A percentile compares a stretch with the other conserved stretches of the same genome.
phyloP scores from a whole-genome alignment of 371 early-diverging fungal genomes.

The Homolaphlyctis polyrhiza region DNA sequence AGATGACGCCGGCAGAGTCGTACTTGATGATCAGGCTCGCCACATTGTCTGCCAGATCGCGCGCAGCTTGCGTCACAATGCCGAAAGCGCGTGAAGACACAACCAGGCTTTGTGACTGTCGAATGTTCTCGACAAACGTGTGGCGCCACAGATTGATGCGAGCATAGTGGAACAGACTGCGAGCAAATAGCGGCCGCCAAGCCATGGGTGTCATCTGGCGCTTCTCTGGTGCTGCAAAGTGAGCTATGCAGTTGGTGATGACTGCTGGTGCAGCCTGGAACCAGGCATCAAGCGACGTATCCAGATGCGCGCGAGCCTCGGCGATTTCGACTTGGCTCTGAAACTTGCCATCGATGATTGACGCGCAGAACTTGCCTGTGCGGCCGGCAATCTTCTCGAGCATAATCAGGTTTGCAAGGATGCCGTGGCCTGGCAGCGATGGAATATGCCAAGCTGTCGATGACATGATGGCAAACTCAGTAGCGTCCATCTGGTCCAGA shows the following conservation, averaged over 20 bases:
- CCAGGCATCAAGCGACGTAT: neutral
- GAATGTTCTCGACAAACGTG: neutral
- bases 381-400: neutral
- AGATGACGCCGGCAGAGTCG: neutral
- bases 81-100: neutral
- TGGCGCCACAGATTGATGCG: neutral
- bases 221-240: neutral
- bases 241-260: neutral
- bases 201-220: neutral
- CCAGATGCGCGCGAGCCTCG: neutral
- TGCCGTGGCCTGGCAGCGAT: slow-evolving; percentile 2
- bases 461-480: slow-evolving; percentile 12
- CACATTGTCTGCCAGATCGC: neutral
- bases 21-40: neutral
- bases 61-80: neutral
- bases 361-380: neutral
- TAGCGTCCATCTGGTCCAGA: slow-evolving; percentile 3
- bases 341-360: neutral
- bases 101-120: neutral
- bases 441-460: slow-evolving; percentile 8
- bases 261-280: neutral
- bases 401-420: neutral
- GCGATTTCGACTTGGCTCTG: neutral
- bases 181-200: neutral
- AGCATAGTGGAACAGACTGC: neutral